Base-by-base conservation (phyloP, 2,329 filamentous ascomycete species). In the Thermothelomyces thermophilus region DNA sequence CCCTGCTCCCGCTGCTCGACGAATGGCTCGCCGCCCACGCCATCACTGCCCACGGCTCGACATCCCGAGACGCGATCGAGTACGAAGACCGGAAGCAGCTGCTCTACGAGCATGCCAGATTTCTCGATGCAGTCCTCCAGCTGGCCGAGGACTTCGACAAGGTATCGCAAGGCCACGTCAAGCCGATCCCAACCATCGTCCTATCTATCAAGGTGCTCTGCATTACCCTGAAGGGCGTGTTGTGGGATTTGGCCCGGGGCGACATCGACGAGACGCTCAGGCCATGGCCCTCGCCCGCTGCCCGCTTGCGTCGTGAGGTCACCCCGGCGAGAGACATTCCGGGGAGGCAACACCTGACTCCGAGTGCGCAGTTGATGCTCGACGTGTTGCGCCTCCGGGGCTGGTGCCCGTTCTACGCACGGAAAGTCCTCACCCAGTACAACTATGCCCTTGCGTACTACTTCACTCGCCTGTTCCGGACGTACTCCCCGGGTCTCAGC, bases 171-270 rank as follows among this genome's bases (percentile, higher is more conserved):
- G 52, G 57, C 39, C 46, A 56, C 22, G 36, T 58, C 30, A 48
- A 56, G 33, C 57, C 57, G n/a, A 46, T 58, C 9, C 57, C 57
- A 1, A 53, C 54, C 39, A 50, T 59, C 26, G 33, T 59, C 11
- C 9, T 59, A 6, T 59, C 57, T 6, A 51, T 59, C 46, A 59
- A 59, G 45, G 53, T 58, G 13, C 49, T 59, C 6, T 57, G 53
- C 43, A 47, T 50, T 22, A 48, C 57, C 31, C 39, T 59, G 30
- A 48, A 52, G 20, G 39, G 47, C 20, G 31, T 58, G 5, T 35
- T 59, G 16, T 50, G 54, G 42, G 50, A 59, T 10, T 20, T 58
- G 39, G 53, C 44, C 14, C 44, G 51, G 8, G 44, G 45, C 41
- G 50, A 54, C 33, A 26, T 47, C 20, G 46, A 54, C 31, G 51